Evolutionary conservation across 2,329 filamentous ascomycete genomes (phyloP), one percentile per base, ranked within the genome.

Genomic region (Penicillium frequentans): DNA sequence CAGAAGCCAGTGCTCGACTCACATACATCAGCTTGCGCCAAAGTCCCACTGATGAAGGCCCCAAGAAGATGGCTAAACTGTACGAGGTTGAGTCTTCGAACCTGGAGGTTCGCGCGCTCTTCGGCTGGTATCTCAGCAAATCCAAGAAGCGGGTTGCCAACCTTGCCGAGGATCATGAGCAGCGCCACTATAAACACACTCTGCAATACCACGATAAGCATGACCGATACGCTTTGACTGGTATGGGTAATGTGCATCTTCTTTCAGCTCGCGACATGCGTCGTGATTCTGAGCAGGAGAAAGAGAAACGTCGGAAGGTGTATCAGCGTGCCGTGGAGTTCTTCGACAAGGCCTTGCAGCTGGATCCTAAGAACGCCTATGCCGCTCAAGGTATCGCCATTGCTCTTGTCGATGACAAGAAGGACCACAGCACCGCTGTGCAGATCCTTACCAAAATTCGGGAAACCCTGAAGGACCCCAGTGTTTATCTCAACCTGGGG

Each of bases 321-420:
- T 99, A 98, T 71, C 86, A 88, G 71, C 92, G 93, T 64, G 93
- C 95, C 0, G 93, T 98, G 11, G 96, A 99, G 72, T 99, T 99
- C 76, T 99, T 97, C 67, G 95, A 98, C 73, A 99, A 99, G 77
- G 93, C 93, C 5, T 80, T 99, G 23, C 91, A 96, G 61, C 80
- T 99, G n/a, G 95, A 99, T 69, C 87, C 92, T 0, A 92, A 89
- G 77, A 99, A 98, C 66, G 93, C 95, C 0, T 96, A 96, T 72
- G 96, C 96, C 8, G 95, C 95, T 2, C 95, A 99, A 72, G 95
- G 96, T 59, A 87, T 99, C 63, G 95, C 91, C 14, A 98, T 99
- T 70, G 93, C 93, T 9, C 81, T 99, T 27, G 88, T 95, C 1
- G 95, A 99, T 73, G 93, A 98, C 73, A 95, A 90, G 79, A 97